phyloP scores from a whole-genome alignment of 192 early-diverging fungal genomes.

The Chytriomyces sp. region DNA sequence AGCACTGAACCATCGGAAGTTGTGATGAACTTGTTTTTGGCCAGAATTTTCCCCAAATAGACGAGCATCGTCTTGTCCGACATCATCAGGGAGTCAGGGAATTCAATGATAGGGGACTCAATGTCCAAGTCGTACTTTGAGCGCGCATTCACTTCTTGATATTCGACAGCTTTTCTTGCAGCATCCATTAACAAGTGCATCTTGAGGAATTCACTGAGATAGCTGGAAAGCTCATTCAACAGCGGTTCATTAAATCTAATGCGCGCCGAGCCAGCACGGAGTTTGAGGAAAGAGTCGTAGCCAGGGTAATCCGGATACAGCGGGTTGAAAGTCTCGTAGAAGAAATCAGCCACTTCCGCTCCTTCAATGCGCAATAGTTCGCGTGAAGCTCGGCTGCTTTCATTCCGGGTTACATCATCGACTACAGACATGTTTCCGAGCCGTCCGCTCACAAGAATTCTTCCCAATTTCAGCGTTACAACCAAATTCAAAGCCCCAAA shows the following conservation, averaged over 20 bases:
- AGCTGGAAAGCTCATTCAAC: constrained; percentile 72
- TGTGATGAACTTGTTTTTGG: constrained; percentile 74
- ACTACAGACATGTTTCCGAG: constrained; percentile 55
- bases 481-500: constrained; percentile 75
- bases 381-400: constrained; percentile 2
- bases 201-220: constrained; percentile 81
- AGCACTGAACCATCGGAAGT: constrained; percentile 51
- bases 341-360: constrained; percentile 85
- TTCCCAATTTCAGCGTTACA: constrained; percentile 64
- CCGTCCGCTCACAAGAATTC: constrained; percentile 55
- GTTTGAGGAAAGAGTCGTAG: constrained; percentile 77
- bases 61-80: constrained; percentile 69
- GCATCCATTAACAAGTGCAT: constrained; percentile 88
- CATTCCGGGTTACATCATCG: constrained; percentile 39
- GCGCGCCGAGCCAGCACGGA: constrained; percentile 81
- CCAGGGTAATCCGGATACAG: constrained; percentile 71
- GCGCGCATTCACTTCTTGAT: constrained; percentile 76
- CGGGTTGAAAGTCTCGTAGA: constrained; percentile 80
- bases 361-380: constrained; percentile 84
- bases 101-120: constrained; percentile 82
- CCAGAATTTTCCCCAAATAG: constrained; percentile 86
- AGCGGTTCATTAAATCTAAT: constrained; percentile 81
- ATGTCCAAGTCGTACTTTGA: constrained; percentile 87
- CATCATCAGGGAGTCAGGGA: constrained; percentile 67
- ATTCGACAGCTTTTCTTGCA: constrained; percentile 83